Evolutionary conservation across 2,329 filamentous ascomycete species (phyloP).

Genomic region (Phyllachora maydis): DNA sequence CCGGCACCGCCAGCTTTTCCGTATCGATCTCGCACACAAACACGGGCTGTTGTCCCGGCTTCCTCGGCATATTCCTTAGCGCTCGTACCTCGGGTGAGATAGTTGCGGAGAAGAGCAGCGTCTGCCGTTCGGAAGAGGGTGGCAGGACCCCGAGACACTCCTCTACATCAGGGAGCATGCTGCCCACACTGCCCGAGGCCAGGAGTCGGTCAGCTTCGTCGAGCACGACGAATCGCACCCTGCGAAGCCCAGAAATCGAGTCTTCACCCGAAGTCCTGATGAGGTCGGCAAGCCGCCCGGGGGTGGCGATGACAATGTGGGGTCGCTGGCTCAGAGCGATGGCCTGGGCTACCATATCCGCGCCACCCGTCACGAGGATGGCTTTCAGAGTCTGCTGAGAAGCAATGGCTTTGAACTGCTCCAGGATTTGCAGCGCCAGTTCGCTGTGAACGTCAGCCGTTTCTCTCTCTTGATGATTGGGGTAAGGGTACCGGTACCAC

Average conservation of each 20-base stretch:
- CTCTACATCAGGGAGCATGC: constrained; percentile 88
- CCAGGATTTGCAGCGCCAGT: constrained; percentile 75
- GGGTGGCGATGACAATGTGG: constrained; percentile 87
- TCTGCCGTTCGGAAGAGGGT: constrained; percentile 62
- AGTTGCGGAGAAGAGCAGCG: constrained; percentile 87
- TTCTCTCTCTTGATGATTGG: background rate
- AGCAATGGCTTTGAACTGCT: constrained; percentile 74
- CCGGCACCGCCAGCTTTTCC: constrained; percentile 51
- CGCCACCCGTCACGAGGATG: constrained; percentile 73
- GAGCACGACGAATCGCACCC: constrained; percentile 71
- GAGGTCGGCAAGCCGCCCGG: constrained; percentile 82
- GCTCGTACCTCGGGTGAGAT: constrained; percentile 82
- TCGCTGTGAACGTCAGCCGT: constrained; percentile 22
- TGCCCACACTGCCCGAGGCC: constrained; percentile 53
- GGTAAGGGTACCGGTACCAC: background rate
- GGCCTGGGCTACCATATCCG: constrained; percentile 86
- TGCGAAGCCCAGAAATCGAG: constrained; percentile 60
- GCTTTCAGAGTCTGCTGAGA: constrained; percentile 73
- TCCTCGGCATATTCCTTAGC: constrained; percentile 55
- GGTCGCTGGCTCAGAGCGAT: constrained; percentile 92
- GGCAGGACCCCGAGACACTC: constrained; percentile 74
- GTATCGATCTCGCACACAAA: constrained; percentile 83
- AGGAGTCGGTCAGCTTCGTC: constrained; percentile 91
- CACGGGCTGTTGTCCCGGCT: constrained; percentile 50
- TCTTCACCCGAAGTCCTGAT: constrained; percentile 82